Evolutionary conservation across 805 yeast genomes (phyloP).

Genomic region (Candida coleopterorum): DNA sequence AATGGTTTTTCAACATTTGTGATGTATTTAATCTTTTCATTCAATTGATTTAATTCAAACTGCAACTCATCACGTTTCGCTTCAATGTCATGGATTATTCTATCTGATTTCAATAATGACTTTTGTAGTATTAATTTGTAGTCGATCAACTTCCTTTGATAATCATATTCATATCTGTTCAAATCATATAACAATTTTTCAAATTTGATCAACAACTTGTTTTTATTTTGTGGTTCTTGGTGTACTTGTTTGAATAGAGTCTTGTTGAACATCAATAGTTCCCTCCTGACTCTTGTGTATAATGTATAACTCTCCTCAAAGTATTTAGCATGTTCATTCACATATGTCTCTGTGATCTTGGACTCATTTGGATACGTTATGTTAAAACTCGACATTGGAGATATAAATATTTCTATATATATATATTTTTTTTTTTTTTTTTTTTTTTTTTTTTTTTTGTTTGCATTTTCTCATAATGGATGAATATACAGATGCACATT

Average conservation of each 20-base stretch:
- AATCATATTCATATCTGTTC: constrained; percentile 22
- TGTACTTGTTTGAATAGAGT: neutral
- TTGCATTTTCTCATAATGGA: neutral
- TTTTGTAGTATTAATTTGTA: constrained; percentile 15
- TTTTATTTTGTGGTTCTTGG: neutral
- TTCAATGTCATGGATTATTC: constrained; percentile 16
- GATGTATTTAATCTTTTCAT: constrained; percentile 21
- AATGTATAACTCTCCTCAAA: constrained; percentile 29
- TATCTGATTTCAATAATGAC: constrained; percentile 5
- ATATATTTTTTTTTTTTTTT: neutral
- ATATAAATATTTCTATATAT: no score
- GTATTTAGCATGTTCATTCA: constrained; percentile 22
- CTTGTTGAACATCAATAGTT: constrained; percentile 7
- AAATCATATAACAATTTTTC: constrained; percentile 24
- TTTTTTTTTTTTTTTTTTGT: neutral
- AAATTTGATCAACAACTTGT: neutral
- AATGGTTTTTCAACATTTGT: constrained; percentile 30
- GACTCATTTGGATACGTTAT: constrained; percentile 3
- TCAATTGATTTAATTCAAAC: constrained; percentile 11
- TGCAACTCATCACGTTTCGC: constrained; percentile 17
- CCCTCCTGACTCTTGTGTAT: constrained; percentile 31
- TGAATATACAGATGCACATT: constrained; percentile 1
- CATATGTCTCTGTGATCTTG: neutral
- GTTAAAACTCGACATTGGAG: neutral
- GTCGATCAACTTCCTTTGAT: constrained; percentile 17